Percentiles rank a stretch among this genome's conserved stretches.
phyloP scores from a whole-genome alignment of 345 rosid genomes.

The Citrus unshiu region DNA sequence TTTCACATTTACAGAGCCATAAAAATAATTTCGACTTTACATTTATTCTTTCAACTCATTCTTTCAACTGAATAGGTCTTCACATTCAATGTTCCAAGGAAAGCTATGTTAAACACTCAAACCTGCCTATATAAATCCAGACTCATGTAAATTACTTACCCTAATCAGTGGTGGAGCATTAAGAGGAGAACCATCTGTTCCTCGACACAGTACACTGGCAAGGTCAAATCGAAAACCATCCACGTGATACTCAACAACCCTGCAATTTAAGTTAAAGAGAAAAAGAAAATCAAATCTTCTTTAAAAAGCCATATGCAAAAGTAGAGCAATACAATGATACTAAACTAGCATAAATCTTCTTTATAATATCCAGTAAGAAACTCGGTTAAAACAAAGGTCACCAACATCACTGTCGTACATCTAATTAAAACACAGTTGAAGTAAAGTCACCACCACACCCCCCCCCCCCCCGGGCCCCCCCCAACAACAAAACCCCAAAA shows the following conservation, averaged over 20 bases:
- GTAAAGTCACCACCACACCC: no score
- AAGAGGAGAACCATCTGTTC: conserved; percentile 85
- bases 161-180: conserved; percentile 74
- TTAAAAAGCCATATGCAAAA: background rate
- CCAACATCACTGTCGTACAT: background rate
- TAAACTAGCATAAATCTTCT: background rate
- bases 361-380: background rate
- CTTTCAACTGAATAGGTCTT: background rate
- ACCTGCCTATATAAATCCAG: background rate
- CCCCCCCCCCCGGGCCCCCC: no score
- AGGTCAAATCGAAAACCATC: conserved; percentile 98
- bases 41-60: background rate
- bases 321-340: background rate
- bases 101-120: background rate
- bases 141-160: conserved; percentile 38
- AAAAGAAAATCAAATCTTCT: background rate
- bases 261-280: conserved; percentile 23
- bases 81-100: background rate
- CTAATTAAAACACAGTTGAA: background rate
- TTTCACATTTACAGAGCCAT: background rate
- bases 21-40: background rate
- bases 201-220: conserved; percentile 92
- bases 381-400: background rate
- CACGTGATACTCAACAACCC: conserved; percentile 83
- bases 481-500: no score